These are phyloP conservation scores for Rhodotorula sp. DNA, from an alignment of 1,284 basidiomycete species.

Conservation along the genomic window DNA sequence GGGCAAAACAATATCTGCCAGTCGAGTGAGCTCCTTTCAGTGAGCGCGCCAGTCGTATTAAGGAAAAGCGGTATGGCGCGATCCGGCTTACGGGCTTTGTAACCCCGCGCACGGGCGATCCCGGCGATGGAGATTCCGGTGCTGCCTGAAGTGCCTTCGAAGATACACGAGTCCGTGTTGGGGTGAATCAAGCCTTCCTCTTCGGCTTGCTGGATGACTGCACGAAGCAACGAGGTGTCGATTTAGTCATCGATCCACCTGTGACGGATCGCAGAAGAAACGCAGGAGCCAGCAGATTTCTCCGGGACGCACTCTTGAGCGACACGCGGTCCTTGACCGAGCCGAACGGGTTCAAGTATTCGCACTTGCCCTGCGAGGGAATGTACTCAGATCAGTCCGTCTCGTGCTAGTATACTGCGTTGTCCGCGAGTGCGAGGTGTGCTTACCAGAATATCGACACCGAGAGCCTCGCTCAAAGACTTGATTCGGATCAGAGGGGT, in stretches of 20 bases:
- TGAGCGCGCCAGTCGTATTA: too few relatives aligned
- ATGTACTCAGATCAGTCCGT: neutral
- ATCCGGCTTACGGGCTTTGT: conserved; percentile 52
- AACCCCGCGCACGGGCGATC: conserved; percentile 70
- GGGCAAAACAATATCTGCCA: conserved; percentile 80
- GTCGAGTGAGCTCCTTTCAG: neutral
- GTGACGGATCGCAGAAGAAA: too few relatives aligned
- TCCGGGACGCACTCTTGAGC: conserved; percentile 64
- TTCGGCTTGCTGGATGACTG: conserved; percentile 93
- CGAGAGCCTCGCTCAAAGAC: conserved; percentile 81
- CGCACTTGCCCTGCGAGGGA: conserved; percentile 67
- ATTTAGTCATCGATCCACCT: too few relatives aligned
- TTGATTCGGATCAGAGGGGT: conserved; percentile 90
- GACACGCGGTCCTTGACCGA: conserved; percentile 98
- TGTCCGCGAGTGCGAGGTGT: neutral
- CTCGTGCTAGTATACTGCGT: too few relatives aligned
- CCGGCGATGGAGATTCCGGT: conserved; percentile 97
- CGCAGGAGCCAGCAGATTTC: neutral
- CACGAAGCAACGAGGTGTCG: neutral
- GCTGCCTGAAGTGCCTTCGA: conserved; percentile 95
- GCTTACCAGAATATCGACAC: conserved; percentile 77
- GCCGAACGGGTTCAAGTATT: conserved; percentile 95
- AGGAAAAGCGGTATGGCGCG: too few relatives aligned
- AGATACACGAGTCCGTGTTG: conserved; percentile 85
- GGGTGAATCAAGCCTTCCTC: conserved; percentile 76